phyloP scores from a whole-genome alignment of 2,329 filamentous ascomycete species.

The Amauroascus verrucosus region DNA sequence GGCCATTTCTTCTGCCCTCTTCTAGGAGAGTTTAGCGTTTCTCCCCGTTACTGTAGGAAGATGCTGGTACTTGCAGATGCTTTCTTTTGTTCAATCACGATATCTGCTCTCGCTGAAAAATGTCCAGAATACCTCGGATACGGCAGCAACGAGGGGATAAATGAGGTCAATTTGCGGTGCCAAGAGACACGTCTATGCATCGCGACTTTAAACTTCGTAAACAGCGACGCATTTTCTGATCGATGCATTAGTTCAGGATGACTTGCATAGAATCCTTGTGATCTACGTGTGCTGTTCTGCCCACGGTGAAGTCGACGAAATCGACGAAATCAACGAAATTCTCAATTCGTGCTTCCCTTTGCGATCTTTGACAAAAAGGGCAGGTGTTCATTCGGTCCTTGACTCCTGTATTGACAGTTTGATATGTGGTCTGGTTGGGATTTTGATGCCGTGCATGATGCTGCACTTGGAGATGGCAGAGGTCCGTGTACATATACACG shows the following conservation, averaged over 20 bases:
- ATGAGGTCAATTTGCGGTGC: neutral
- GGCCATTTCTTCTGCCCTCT: too few relatives aligned
- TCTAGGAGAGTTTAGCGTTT: too few relatives aligned
- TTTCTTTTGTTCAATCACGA: too few relatives aligned
- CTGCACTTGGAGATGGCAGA: neutral
- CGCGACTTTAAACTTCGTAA: neutral
- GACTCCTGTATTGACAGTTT: slow-evolving; percentile 1
- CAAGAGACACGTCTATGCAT: neutral
- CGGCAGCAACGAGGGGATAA: neutral
- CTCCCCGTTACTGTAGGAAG: too few relatives aligned
- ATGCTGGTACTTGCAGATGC: too few relatives aligned
- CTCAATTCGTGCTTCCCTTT: neutral
- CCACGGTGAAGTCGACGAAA: neutral
- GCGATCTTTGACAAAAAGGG: neutral
- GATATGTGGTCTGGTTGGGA: slow-evolving; percentile 2
- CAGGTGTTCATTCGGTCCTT: neutral
- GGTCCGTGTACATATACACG: neutral
- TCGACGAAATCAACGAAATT: neutral
- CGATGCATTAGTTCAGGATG: neutral
- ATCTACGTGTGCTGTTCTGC: neutral
- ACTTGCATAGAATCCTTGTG: slow-evolving; percentile 8
- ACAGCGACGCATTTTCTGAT: neutral
- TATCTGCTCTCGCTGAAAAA: too few relatives aligned
- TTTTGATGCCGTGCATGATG: slow-evolving; percentile 5
- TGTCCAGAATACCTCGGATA: neutral